Percentiles rank a stretch among this genome's conserved stretches.
These are phyloP conservation scores for Platanthera guangdongensis DNA, from an alignment of 106 monocot genomes.

Conservation along the genomic window DNA sequence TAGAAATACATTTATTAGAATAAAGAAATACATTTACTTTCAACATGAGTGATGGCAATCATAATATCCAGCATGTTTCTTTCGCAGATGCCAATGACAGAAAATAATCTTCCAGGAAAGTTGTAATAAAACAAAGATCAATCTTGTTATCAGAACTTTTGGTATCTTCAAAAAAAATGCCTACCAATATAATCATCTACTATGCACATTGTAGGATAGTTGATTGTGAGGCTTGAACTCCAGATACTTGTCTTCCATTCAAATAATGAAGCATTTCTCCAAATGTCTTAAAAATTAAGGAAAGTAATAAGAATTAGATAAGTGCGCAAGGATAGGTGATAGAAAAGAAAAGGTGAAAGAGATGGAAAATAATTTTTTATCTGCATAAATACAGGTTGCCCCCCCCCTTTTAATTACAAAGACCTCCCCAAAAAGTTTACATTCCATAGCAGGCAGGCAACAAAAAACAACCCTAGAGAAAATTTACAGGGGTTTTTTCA, in stretches of 20 bases:
- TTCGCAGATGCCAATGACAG: background rate
- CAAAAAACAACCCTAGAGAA: too few species aligned
- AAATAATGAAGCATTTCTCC: slow-evolving; percentile 20
- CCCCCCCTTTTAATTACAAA: too few species aligned
- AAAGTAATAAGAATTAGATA: too few species aligned
- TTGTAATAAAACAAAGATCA: background rate
- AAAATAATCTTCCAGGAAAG: background rate
- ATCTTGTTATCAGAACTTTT: background rate
- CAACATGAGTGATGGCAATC: background rate
- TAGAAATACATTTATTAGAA: too few species aligned
- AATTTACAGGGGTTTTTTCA: too few species aligned
- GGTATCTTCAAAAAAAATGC: background rate
- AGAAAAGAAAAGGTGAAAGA: too few species aligned
- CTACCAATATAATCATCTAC: slow-evolving; percentile 21
- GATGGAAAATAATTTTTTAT: too few species aligned
- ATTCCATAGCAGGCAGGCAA: too few species aligned
- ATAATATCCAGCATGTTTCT: background rate
- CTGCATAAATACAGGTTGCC: too few species aligned
- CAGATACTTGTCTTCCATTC: slow-evolving; percentile 10
- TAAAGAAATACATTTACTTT: too few species aligned
- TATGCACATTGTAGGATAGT: slow-evolving; percentile 19
- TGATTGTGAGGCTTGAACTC: slow-evolving; percentile 5
- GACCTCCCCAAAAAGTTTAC: too few species aligned
- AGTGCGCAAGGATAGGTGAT: too few species aligned
- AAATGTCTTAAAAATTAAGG: slow-evolving; percentile 13